Percentiles rank a stretch among this genome's conserved stretches.
Conservation (phyloP, 352 stramenopile genomes). For the Globisporangium canariense region DNA sequence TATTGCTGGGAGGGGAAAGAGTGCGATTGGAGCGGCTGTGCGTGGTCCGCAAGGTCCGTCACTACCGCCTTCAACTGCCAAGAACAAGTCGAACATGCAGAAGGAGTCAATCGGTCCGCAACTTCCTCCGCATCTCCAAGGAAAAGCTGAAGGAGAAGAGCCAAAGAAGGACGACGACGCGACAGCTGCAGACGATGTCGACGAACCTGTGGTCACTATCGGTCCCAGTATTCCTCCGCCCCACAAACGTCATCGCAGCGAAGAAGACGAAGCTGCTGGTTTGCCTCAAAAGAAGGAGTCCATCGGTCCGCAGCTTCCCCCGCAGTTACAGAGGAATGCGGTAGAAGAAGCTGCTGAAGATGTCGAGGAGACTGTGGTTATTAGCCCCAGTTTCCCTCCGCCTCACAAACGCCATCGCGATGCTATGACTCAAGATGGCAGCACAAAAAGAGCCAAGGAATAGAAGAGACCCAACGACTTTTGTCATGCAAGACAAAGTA, state of each 20-base stretch:
- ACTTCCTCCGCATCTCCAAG: slow-evolving; percentile 33
- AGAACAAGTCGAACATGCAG: slow-evolving; percentile 4
- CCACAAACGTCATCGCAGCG: slow-evolving; percentile 6
- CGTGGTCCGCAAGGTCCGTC: slow-evolving; percentile 17
- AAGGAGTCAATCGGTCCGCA: slow-evolving; percentile 50
- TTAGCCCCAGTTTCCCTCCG: slow-evolving; percentile 8
- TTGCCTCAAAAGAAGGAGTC: slow-evolving; percentile 9
- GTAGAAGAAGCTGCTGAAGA: background rate
- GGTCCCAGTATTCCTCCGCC: slow-evolving; percentile 10
- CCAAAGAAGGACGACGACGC: background rate
- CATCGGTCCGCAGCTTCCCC: slow-evolving; percentile 63
- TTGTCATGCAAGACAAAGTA: background rate
- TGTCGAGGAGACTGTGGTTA: background rate
- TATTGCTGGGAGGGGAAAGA: slow-evolving; percentile 11
- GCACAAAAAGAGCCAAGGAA: background rate
- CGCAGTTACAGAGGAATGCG: slow-evolving; percentile 21
- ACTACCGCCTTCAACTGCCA: slow-evolving; percentile 7
- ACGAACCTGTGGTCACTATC: background rate
- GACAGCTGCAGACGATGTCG: background rate
- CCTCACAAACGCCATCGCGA: slow-evolving; percentile 11
- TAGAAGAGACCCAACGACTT: background rate
- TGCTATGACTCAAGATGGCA: background rate
- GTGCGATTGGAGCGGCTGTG: background rate
- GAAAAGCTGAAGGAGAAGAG: slow-evolving; percentile 15
- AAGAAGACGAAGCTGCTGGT: background rate